These are phyloP conservation scores for Metarhizium sp. DNA, from an alignment of 2,329 filamentous ascomycete species.

Conservation along the genomic window DNA sequence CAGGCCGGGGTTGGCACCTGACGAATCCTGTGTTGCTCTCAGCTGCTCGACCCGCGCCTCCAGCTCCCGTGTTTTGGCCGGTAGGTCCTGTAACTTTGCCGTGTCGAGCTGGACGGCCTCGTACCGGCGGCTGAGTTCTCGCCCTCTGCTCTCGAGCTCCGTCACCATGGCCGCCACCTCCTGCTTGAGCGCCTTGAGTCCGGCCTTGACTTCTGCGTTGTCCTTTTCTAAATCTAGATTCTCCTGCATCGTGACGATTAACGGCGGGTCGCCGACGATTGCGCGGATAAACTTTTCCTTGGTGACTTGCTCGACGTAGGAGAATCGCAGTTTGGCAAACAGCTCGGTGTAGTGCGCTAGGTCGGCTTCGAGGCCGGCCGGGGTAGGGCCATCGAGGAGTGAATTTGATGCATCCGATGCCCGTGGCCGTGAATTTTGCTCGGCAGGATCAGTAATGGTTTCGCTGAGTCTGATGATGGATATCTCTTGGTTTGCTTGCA, in stretches of 20 bases:
- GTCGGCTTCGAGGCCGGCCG: constrained; percentile 72
- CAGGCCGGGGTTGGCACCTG: constrained; percentile 32
- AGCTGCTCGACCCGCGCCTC: constrained; percentile 39
- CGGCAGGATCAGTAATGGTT: constrained; percentile 50
- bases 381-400: constrained; percentile 57
- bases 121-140: constrained; percentile 46
- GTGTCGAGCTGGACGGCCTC: constrained; percentile 41
- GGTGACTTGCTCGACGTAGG: constrained; percentile 95
- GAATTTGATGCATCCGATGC: constrained; percentile 64
- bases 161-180: constrained; percentile 66
- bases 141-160: constrained; percentile 58
- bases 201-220: constrained; percentile 62
- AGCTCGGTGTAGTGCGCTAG: constrained; percentile 87
- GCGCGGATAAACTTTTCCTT: constrained; percentile 96
- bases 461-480: constrained; percentile 71
- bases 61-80: constrained; percentile 36
- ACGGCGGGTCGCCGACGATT: constrained; percentile 82
- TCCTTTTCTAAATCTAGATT: constrained; percentile 66
- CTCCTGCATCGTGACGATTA: constrained; percentile 73
- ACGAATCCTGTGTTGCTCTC: constrained; percentile 26
- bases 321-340: constrained; percentile 93
- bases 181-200: constrained; percentile 69
- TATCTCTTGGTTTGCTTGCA: constrained; percentile 52
- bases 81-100: constrained; percentile 39
- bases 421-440: constrained; percentile 35